These are phyloP conservation scores for Myxozyma kluyveri DNA, from an alignment of 805 yeast species.

Conservation along the genomic window DNA sequence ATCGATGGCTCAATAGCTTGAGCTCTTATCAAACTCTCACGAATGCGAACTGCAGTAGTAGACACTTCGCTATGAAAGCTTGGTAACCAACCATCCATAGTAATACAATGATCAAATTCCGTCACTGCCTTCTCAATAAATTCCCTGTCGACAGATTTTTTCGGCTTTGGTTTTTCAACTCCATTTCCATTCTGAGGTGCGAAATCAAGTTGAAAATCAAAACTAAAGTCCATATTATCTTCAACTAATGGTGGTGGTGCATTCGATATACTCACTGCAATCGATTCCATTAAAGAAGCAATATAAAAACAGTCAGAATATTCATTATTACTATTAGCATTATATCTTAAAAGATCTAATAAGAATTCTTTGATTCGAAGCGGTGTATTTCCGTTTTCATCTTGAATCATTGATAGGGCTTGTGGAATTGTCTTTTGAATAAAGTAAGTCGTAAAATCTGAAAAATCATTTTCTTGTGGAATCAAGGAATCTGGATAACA, in stretches of 20 bases:
- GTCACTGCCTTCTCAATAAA: constrained; percentile 51
- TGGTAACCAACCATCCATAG: constrained; percentile 85
- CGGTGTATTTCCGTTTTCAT: constrained; percentile 59
- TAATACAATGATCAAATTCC: constrained; percentile 71
- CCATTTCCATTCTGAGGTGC: not conserved
- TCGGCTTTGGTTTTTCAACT: not conserved
- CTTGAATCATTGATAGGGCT: constrained; percentile 59
- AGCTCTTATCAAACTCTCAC: constrained; percentile 51
- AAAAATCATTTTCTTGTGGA: constrained; percentile 80
- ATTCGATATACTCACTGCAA: constrained; percentile 44
- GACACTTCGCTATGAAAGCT: constrained; percentile 61
- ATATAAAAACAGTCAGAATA: constrained; percentile 73
- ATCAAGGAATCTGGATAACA: constrained; percentile 67
- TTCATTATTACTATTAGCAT: constrained; percentile 77
- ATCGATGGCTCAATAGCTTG: constrained; percentile 54
- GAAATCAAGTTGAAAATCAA: constrained; percentile 25
- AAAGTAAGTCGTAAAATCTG: constrained; percentile 64
- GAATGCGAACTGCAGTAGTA: constrained; percentile 47
- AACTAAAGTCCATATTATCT: constrained; percentile 10
- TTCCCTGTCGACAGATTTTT: constrained; percentile 18
- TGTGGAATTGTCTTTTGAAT: constrained; percentile 66
- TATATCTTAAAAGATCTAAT: constrained; percentile 70
- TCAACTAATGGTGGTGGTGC: constrained; percentile 2
- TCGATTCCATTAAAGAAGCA: constrained; percentile 53
- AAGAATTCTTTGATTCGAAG: constrained; percentile 58